Base-by-base conservation (phyloP, 2,329 filamentous ascomycete genomes). In the Aspergillus cejpii region DNA sequence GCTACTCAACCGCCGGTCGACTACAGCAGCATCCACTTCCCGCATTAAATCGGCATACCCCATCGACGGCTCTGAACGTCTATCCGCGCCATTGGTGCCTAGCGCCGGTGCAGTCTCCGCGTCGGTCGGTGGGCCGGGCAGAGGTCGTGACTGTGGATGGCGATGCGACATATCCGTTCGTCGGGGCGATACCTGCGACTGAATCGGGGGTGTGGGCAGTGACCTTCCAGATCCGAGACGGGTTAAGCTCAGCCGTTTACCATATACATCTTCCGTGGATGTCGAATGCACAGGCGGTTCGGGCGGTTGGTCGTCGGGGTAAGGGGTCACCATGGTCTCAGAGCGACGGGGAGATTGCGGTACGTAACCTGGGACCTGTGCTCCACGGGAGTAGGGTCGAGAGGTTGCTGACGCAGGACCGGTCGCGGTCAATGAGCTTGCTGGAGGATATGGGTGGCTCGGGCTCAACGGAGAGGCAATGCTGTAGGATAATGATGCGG, bases 31-130 rank as follows among this genome's bases (percentile, higher is more conserved):
- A 57, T 81, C 74, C 6, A 82, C 72, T 52, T 81, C 72, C 41
- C 72, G 70, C 55, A 79, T 78, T 6, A 82, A 60, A 34, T 80
- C 77, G 41, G 81, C 77, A 56, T 79, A 76, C 15, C 61, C 69
- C 37, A 66, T 42, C 5, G 58, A 54, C 38, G 64, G 67, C 38
- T 70, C 68, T 12, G 68, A 65, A 31, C 69, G 66, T 21, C 65
- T 63, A 44, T 60, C 57, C 6, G 48, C 8, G 19, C 40, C 44
- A 49, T 24, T 15, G 23, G 23, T 24, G 29, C 38, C 43, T 36
- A 34, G 17, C 34, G 42, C 59, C 54, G 39, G 49, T 51, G 53
- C 56, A 3, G 41, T 19, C 17, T 74, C 71, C 2, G 67, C 67
- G 23, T 75, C 74, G 29, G 68, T 56, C 1, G 78, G 78, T 7